These are phyloP conservation scores for Gossypium trilobum DNA, from an alignment of 441 rosid species.

Conservation along the genomic window DNA sequence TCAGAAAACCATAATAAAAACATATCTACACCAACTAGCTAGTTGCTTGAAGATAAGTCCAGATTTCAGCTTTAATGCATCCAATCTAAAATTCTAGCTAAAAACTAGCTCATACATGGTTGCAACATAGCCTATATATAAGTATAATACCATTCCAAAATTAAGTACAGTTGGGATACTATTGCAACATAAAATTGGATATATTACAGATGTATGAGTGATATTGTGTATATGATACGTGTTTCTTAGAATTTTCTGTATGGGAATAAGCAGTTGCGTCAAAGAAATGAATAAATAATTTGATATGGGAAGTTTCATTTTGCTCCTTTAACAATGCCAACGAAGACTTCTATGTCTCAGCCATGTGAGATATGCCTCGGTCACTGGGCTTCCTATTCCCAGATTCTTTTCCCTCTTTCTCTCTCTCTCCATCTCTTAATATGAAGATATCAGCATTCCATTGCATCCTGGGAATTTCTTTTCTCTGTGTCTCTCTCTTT, in stretches of 20 bases:
- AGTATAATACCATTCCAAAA: neutral
- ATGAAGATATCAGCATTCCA: constrained; percentile 11
- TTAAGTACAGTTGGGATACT: neutral
- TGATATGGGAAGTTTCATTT: constrained; percentile 13
- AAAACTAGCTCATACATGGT: neutral
- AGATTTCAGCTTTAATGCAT: neutral
- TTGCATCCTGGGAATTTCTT: constrained; percentile 29
- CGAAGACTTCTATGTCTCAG: constrained; percentile 27
- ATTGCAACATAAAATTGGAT: neutral
- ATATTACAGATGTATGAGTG: neutral
- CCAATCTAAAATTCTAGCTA: neutral
- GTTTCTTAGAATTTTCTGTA: neutral
- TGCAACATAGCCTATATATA: neutral
- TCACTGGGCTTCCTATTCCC: constrained; percentile 32
- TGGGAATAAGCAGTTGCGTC: constrained; percentile 6
- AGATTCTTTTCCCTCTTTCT: constrained; percentile 19
- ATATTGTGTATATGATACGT: neutral
- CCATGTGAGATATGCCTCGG: constrained; percentile 50
- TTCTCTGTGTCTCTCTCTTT: constrained; percentile 15
- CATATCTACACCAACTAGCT: neutral
- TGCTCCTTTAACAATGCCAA: constrained; percentile 29
- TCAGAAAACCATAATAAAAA: neutral
- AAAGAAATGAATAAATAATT: neutral
- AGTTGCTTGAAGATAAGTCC: constrained; percentile 7
- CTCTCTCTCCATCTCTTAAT: neutral